Evolutionary conservation across 176 grass and related monocot genomes (phyloP).

Genomic region (Hordeum vulgare): MorexV3_pseudomolecules_assembly NC_058524.1:79150324-79150823

Average conservation of each 20-base stretch:
- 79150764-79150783: conserved; percentile 5
- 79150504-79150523: neutral
- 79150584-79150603: conserved; percentile 30
- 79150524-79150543: conserved; percentile 22
- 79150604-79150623: conserved; percentile 22
- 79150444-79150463: conserved; percentile 27
- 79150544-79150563: neutral
- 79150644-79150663: conserved; percentile 35
- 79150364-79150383: conserved; percentile 32
- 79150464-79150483: neutral
- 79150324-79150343: conserved; percentile 43
- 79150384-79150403: conserved; percentile 13
- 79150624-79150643: conserved; percentile 39
- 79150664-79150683: conserved; percentile 13
- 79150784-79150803: conserved; percentile 39
- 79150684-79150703: neutral
- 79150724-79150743: neutral
- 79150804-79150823: conserved; percentile 39
- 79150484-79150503: neutral
- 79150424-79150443: conserved; percentile 50
- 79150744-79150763: neutral
- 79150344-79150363: conserved; percentile 27
- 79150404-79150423: conserved; percentile 45
- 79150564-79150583: conserved; percentile 40
- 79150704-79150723: neutral